Base-by-base conservation (phyloP, 352 stramenopile genomes). In the Plasmopara muralis region DNA sequence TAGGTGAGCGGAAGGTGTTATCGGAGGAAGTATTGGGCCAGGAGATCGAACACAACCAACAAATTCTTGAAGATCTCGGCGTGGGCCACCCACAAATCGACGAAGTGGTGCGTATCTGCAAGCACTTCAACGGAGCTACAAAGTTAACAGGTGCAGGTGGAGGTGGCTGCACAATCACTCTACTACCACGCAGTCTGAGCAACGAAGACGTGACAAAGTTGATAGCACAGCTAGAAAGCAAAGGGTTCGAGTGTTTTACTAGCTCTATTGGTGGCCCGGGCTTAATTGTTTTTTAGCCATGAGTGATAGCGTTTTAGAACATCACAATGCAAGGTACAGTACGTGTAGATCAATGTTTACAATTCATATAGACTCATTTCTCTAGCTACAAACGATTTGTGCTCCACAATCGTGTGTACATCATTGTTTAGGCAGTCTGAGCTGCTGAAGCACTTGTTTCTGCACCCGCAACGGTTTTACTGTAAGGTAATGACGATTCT, bases 71-170 rank as follows among this genome's bases (percentile, higher is more conserved):
- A 16, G 61, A 65, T 13, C 56, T 97, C 7, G 85, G 83, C 10
- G 87, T 97, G 1, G 74, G 90, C 18, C 90, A 97, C 51, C 49
- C 63, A 6, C 69, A 82, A 42, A 88, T 97, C 44, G 82, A 95
- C 30, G 57, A 77, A 6, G 85, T 97, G 16, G 76, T 60, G n/a
- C 48, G 55, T 31, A 70, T 82, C 13, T 89, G 84, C 40, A 61
- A 59, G 14, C 44, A 57, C 15, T 68, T 74, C 48, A 77, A 74
- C 15, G 74, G 84, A 13, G 63, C 64, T 50, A 92, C 80, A n/a
- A 97, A 97, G 53, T 68, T 97, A 31, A 97, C 91, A 14, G 91
- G 91, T 7, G 91, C 90, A 7, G 84, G 83, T 34, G 77, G 76
- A 16, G 89, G 90, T 5, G 90, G 88, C 1, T 97, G 90, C 58